Percentiles rank a stretch among this genome's conserved stretches.
phyloP scores from a whole-genome alignment of 345 rosid genomes.

The Eucalyptus albens region DNA sequence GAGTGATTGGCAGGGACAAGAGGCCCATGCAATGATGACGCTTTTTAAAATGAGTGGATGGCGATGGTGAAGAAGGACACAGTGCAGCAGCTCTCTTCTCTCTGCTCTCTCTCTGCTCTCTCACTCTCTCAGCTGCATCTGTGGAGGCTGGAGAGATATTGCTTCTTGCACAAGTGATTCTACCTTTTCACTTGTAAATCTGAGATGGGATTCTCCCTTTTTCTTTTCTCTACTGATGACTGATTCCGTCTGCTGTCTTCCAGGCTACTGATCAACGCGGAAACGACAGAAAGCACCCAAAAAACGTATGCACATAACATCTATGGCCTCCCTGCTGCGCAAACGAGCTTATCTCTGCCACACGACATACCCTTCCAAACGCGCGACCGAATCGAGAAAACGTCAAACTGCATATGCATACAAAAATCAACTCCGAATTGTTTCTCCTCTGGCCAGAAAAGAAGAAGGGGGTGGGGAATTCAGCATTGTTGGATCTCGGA shows the following conservation, averaged over 20 bases:
- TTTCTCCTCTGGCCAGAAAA: background rate
- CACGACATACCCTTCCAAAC: background rate
- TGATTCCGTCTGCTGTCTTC: background rate
- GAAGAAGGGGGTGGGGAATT: background rate
- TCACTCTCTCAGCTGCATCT: background rate
- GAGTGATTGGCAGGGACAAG: background rate
- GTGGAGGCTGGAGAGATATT: background rate
- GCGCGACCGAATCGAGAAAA: background rate
- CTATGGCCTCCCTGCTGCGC: background rate
- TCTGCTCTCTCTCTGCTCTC: background rate
- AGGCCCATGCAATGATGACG: background rate
- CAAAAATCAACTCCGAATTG: background rate
- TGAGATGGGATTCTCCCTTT: background rate
- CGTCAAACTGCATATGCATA: background rate
- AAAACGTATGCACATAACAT: background rate
- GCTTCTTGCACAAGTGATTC: constrained; percentile 4
- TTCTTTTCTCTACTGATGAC: background rate
- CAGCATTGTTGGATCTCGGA: background rate
- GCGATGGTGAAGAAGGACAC: background rate
- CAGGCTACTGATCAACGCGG: background rate
- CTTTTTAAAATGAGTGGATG: background rate
- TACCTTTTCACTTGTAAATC: background rate
- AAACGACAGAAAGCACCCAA: background rate
- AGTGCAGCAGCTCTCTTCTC: background rate
- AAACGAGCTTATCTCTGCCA: background rate